Evolutionary conservation across 1,139 yeast species (phyloP).

Genomic region (Geotrichum fermentans): DNA sequence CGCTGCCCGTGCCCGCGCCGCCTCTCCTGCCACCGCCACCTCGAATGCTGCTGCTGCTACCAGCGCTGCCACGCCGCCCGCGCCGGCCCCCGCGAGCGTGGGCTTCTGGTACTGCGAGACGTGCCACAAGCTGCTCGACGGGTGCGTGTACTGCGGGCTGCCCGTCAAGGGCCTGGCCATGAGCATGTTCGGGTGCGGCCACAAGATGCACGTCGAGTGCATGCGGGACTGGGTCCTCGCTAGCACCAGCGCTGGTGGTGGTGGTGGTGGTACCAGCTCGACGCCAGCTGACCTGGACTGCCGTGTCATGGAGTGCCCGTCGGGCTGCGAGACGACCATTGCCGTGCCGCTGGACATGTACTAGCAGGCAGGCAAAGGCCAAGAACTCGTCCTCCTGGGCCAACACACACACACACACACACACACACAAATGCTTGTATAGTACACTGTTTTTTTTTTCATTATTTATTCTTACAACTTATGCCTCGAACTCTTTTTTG

Average conservation of each 20-base stretch:
- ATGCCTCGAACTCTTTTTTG: too few species aligned
- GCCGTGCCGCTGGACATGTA: neutral
- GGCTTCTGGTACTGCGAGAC: constrained; percentile 85
- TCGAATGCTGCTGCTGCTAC: neutral
- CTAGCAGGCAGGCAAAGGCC: neutral
- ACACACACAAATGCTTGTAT: too few species aligned
- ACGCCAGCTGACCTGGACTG: too few species aligned
- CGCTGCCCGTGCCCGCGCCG: constrained; percentile 7
- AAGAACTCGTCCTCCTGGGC: too few species aligned
- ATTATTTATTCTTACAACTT: too few species aligned
- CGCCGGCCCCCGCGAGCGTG: constrained; percentile 34
- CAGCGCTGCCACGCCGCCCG: neutral
- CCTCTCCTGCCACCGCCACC: neutral
- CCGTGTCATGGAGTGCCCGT: constrained; percentile 11
- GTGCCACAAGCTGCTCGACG: constrained; percentile 56
- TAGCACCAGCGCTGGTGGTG: neutral
- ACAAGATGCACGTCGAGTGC: constrained; percentile 80
- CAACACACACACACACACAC: too few species aligned
- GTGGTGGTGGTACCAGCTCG: neutral
- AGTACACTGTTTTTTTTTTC: too few species aligned
- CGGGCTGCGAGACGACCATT: constrained; percentile 1
- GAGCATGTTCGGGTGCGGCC: constrained; percentile 72
- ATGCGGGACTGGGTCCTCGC: constrained; percentile 62
- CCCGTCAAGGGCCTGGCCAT: constrained; percentile 72
- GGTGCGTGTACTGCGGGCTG: constrained; percentile 75